A percentile compares a stretch with the other conserved stretches of the same genome.
Conservation (phyloP, 2,329 filamentous ascomycete species). For the Neurospora sp. region DNA sequence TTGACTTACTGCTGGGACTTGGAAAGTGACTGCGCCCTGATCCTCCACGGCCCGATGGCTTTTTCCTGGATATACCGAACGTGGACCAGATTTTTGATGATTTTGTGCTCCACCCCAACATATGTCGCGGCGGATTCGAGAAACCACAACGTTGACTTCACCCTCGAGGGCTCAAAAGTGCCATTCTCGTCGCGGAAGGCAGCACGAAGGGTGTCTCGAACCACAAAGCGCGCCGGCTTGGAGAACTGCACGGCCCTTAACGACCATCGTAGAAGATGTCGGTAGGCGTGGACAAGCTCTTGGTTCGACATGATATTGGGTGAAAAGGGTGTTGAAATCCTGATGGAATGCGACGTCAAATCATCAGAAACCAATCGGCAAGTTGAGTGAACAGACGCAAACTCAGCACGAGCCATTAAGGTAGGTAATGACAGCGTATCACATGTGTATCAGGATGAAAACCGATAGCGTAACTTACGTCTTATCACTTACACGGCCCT, state of each 20-base stretch:
- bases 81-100: slow-evolving; percentile 59
- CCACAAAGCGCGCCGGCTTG: slow-evolving; percentile 54
- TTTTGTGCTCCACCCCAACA: slow-evolving; percentile 59
- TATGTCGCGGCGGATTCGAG: slow-evolving; percentile 53
- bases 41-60: slow-evolving; percentile 22
- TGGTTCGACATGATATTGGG: slow-evolving; percentile 22
- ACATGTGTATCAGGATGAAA: background rate
- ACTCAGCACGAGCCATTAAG: slow-evolving; percentile 1
- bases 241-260: slow-evolving; percentile 66
- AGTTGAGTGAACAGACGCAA: background rate
- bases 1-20: slow-evolving; percentile 1
- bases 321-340: background rate
- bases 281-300: slow-evolving; percentile 55
- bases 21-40: slow-evolving; percentile 2
- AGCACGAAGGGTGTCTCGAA: slow-evolving; percentile 47
- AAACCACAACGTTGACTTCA: slow-evolving; percentile 62
- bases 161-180: slow-evolving; percentile 38
- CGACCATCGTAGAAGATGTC: slow-evolving; percentile 55
- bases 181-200: slow-evolving; percentile 46
- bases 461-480: background rate
- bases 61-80: slow-evolving; percentile 32
- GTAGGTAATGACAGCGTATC: background rate
- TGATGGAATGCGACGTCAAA: background rate
- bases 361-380: background rate
- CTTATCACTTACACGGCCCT: background rate